Conservation (phyloP, 2,329 filamentous ascomycete genomes). For the Claviceps purpurea region DNA sequence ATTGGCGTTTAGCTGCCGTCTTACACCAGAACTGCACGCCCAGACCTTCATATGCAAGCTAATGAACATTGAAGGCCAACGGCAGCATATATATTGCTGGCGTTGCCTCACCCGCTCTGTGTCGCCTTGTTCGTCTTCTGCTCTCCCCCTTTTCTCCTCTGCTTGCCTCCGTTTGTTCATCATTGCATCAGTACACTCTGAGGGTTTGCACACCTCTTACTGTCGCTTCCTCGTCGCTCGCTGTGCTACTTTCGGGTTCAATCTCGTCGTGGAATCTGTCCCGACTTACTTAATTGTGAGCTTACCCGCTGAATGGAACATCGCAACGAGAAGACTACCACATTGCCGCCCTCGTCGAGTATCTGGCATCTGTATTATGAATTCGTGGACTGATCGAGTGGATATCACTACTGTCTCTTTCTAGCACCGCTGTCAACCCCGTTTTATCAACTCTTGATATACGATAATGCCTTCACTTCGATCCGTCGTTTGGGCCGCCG, state of each 20-base stretch:
- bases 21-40: no score
- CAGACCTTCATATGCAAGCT: background rate
- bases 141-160: background rate
- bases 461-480: slow-evolving; percentile 42
- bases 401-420: no score
- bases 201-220: background rate
- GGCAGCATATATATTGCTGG: background rate
- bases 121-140: background rate
- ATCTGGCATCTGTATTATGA: no score
- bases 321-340: background rate
- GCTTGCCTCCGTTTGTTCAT: background rate
- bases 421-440: no score
- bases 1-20: no score
- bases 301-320: background rate
- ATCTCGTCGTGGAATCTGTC: background rate
- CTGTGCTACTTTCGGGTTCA: background rate
- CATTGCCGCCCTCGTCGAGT: no score
- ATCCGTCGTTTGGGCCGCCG: slow-evolving; percentile 37
- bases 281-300: background rate
- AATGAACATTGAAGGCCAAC: background rate
- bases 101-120: background rate
- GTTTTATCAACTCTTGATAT: no score
- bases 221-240: background rate
- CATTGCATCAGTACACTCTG: background rate
- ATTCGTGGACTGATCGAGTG: no score